Conservation (phyloP, 179 eudicot species). For the Pouteria campechiana region DNA sequence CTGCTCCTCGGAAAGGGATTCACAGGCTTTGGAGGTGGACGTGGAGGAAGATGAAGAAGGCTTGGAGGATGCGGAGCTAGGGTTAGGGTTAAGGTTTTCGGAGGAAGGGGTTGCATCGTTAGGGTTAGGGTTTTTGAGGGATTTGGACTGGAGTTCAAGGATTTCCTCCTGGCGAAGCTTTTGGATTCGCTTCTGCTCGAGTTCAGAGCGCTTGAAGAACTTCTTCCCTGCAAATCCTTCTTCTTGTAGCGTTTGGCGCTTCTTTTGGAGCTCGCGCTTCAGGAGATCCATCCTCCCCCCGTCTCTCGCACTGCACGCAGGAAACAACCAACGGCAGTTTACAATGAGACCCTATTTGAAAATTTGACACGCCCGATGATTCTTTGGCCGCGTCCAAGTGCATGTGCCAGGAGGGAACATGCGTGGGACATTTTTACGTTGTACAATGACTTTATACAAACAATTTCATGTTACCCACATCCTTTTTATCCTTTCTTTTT, state of each 20-base stretch:
- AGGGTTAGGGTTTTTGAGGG: constrained; percentile 26
- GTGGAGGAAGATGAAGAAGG: constrained; percentile 27
- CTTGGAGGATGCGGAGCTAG: constrained; percentile 8
- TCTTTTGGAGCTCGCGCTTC: constrained; percentile 58
- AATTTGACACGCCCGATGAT: too few species aligned
- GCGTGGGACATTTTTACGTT: too few species aligned
- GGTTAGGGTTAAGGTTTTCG: constrained; percentile 23
- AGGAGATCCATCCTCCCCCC: constrained; percentile 91
- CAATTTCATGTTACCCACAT: too few species aligned
- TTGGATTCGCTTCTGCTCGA: constrained; percentile 81
- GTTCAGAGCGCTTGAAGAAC: constrained; percentile 70
- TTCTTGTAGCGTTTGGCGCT: constrained; percentile 41
- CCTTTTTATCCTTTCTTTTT: too few species aligned
- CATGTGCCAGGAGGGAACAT: too few species aligned
- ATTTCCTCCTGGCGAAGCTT: constrained; percentile 69
- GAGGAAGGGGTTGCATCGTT: constrained; percentile 11
- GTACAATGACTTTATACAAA: too few species aligned
- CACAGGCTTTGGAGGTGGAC: constrained; percentile 20
- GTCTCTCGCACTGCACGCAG: too few species aligned
- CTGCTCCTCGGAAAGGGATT: constrained; percentile 55
- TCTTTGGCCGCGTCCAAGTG: too few species aligned
- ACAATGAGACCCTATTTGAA: too few species aligned
- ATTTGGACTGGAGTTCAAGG: constrained; percentile 57
- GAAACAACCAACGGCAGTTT: too few species aligned
- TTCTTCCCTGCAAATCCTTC: constrained; percentile 59